Evolutionary conservation across 108 stramenopile species (phyloP), one percentile per base, ranked within the genome.

Genomic region (Thalassiosira profunda): DNA sequence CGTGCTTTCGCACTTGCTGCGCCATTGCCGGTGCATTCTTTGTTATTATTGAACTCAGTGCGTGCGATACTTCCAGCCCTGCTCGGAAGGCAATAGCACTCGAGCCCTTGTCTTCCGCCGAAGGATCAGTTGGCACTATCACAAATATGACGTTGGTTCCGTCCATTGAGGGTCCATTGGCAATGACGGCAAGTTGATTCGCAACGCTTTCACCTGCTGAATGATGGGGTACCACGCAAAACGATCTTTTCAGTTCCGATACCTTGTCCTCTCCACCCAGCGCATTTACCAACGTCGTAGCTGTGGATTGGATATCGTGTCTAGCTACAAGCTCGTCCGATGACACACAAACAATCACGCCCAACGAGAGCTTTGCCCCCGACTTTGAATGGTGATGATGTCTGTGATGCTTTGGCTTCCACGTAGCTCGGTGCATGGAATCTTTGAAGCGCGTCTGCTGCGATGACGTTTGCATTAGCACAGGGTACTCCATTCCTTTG

Each of bases 11-110:
- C 5, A 84, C 75, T 48, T 84, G 83, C 41, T 85, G 35, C 1
- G 91, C 86, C 29, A 92, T 3, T 11, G 86, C 69, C 15, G 80
- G 63, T 4, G 88, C 86, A 45, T 55, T 41, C 49, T 87, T 87
- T 6, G 47, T 37, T 21, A 87, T 44, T 11, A 67, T 37, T 11
- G 71, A 28, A 18, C 69, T 38, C 1, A 90, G 37, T 2, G 21
- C 55, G 35, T 66, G 43, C n/a, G 73, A 21, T 4, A 86, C 62
- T 8, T 87, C 72, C 35, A 87, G 54, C 17, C 82, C 71, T 47
- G 63, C 60, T 42, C 28, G 60, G 42, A 85, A 86, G 14, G 79
- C 58, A 29, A 70, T 56, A 21, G 18, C 28, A 36, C 36, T 66
- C 2, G 42, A 33, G 5, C 48, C 67, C 36, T 54, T 55, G 9